Percentiles rank a stretch among this genome's conserved stretches.
Evolutionary conservation across 2,329 filamentous ascomycete genomes (phyloP).

Genomic region (Phaeosphaeria sp.): DNA sequence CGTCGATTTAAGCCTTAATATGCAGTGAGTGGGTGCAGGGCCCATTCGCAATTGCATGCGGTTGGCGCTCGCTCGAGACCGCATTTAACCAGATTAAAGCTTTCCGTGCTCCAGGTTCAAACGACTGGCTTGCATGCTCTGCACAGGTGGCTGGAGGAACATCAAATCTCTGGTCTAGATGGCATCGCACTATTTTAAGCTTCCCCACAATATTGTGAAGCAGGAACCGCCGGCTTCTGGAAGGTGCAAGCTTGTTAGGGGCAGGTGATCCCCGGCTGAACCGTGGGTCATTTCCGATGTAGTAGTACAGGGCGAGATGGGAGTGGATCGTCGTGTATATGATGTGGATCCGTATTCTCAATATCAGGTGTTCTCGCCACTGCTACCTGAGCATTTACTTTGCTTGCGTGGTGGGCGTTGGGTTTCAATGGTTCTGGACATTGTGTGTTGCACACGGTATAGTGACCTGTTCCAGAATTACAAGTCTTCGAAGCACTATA

Average conservation of each 20-base stretch:
- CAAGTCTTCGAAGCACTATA: not conserved
- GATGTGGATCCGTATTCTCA: slow-evolving; percentile 6
- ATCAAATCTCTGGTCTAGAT: slow-evolving; percentile 4
- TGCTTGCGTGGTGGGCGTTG: not conserved
- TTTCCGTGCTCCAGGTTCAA: slow-evolving; percentile 11
- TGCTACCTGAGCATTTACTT: not conserved
- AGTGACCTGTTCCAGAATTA: not conserved
- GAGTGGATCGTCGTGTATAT: slow-evolving; percentile 6
- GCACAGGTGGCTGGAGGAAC: not conserved
- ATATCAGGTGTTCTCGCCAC: slow-evolving; percentile 5
- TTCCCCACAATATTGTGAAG: slow-evolving; percentile 17
- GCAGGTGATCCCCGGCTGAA: slow-evolving; percentile 9
- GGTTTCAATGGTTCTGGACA: not conserved
- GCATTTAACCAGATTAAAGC: slow-evolving; percentile 27
- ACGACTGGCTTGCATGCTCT: not conserved
- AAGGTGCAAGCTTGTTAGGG: slow-evolving; percentile 8
- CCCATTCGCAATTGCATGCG: slow-evolving; percentile 3
- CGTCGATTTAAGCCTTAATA: slow-evolving; percentile 26
- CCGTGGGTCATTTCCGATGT: slow-evolving; percentile 1
- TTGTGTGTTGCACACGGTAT: not conserved
- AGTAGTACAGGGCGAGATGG: not conserved
- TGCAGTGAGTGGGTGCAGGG: slow-evolving; percentile 9
- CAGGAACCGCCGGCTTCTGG: slow-evolving; percentile 10
- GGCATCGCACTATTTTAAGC: slow-evolving; percentile 10
- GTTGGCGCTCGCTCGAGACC: slow-evolving; percentile 12